Evolutionary conservation across 495 filamentous ascomycete genomes (phyloP).

Genomic region (Pyrenula massariospora): DNA sequence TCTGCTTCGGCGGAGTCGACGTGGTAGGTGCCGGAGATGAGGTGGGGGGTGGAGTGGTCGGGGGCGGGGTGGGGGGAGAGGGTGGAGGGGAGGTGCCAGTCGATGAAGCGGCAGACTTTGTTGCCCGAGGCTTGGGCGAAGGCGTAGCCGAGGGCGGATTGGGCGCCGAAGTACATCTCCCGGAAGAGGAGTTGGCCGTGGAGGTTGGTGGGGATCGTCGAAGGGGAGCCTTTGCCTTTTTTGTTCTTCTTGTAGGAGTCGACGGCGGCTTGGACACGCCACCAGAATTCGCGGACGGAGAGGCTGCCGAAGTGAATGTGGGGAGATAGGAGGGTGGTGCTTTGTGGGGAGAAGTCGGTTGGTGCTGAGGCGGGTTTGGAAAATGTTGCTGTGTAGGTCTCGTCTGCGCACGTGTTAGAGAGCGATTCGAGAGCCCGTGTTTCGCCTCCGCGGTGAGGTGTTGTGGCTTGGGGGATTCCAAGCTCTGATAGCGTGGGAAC

Average conservation of each 20-base stretch:
- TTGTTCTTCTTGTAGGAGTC: conserved; percentile 28
- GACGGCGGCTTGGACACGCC: conserved; percentile 46
- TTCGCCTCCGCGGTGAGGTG: conserved; percentile 53
- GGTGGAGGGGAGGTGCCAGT: conserved; percentile 56
- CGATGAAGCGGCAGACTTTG: conserved; percentile 48
- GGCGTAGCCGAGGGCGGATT: conserved; percentile 45
- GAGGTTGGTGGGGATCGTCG: conserved; percentile 42
- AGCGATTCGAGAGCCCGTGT: conserved; percentile 40
- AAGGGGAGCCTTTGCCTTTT: conserved; percentile 26
- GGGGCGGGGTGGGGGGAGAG: conserved; percentile 15
- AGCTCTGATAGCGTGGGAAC: conserved; percentile 51
- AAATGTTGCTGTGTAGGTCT: conserved; percentile 54
- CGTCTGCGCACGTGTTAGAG: conserved; percentile 36
- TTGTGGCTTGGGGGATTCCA: conserved; percentile 43
- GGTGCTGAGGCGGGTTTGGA: conserved; percentile 61
- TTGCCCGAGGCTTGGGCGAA: conserved; percentile 50
- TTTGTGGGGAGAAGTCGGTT: conserved; percentile 53
- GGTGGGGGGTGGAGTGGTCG: conserved; percentile 11
- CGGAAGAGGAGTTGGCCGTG: conserved; percentile 60
- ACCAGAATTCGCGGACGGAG: conserved; percentile 53
- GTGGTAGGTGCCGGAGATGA: conserved; percentile 37
- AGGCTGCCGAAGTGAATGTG: conserved; percentile 62
- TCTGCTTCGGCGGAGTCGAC: conserved; percentile 45
- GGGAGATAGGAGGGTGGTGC: conserved; percentile 56
- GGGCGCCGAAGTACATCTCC: conserved; percentile 69